Conservation (phyloP, 2,329 filamentous ascomycete species). For the Epichloe uncinata region DNA sequence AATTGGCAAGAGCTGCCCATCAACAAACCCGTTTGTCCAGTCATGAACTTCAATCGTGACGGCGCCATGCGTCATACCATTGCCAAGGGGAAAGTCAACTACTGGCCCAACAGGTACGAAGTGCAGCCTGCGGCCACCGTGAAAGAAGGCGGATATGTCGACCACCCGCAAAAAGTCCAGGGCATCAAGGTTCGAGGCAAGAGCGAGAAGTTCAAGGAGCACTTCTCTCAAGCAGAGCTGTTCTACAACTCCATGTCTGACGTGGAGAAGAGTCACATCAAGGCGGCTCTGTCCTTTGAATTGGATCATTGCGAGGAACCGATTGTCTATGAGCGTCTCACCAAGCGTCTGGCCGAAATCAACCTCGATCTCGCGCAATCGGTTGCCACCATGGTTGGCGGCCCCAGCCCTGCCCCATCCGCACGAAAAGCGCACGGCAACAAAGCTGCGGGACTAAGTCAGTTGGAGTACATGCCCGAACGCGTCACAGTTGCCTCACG, state of each 20-base stretch:
- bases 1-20: slow-evolving; percentile 71
- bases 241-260: slow-evolving; percentile 68
- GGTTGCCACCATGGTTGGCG: slow-evolving; percentile 59
- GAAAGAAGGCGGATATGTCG: slow-evolving; percentile 54
- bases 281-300: slow-evolving; percentile 62
- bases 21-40: slow-evolving; percentile 60
- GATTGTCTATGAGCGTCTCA: slow-evolving; percentile 59
- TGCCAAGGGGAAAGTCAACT: slow-evolving; percentile 5
- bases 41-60: slow-evolving; percentile 66
- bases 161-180: slow-evolving; percentile 47
- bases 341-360: slow-evolving; percentile 56
- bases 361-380: slow-evolving; percentile 54
- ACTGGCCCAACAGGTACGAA: slow-evolving; percentile 26
- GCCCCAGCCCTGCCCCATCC: slow-evolving; percentile 40
- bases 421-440: slow-evolving; percentile 48
- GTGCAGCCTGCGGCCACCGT: slow-evolving; percentile 50
- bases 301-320: slow-evolving; percentile 73
- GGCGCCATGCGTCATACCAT: slow-evolving; percentile 6
- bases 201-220: slow-evolving; percentile 65
- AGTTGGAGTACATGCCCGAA: slow-evolving; percentile 51
- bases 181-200: slow-evolving; percentile 59
- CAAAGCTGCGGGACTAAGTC: slow-evolving; percentile 53
- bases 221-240: slow-evolving; percentile 64
- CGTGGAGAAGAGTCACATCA: slow-evolving; percentile 56
- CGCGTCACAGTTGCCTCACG: slow-evolving; percentile 56